Conservation (phyloP, 2,329 filamentous ascomycete genomes). For the Microdochium bolleyi region DNA sequence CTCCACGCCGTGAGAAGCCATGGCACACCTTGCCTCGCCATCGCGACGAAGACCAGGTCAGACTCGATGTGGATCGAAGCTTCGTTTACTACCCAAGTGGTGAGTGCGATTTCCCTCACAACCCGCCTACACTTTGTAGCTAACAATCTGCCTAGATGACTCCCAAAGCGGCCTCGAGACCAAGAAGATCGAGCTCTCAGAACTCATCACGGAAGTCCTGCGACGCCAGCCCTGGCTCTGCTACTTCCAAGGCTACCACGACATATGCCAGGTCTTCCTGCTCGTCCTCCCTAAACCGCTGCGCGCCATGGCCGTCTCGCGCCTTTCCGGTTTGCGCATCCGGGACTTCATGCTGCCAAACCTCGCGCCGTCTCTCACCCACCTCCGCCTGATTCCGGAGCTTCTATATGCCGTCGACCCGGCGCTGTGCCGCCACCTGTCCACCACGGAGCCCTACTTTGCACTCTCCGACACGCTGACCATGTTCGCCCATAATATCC, state of each 20-base stretch:
- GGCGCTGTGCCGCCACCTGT: conserved; percentile 65
- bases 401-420: conserved; percentile 69
- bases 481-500: conserved; percentile 93
- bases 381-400: conserved; percentile 80
- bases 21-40: conserved; percentile 68
- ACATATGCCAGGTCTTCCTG: conserved; percentile 93
- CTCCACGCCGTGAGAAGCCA: conserved; percentile 11
- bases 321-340: conserved; percentile 84
- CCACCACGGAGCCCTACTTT: conserved; percentile 77
- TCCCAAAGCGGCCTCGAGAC: conserved; percentile 59
- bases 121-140: background rate
- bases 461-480: conserved; percentile 90
- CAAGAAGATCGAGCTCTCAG: conserved; percentile 69
- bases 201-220: conserved; percentile 73
- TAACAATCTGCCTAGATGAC: conserved; percentile 41
- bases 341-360: conserved; percentile 96
- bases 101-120: conserved; percentile 29
- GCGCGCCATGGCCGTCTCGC: conserved; percentile 59
- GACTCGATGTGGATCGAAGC: conserved; percentile 87
- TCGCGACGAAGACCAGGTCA: conserved; percentile 82
- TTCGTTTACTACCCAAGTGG: conserved; percentile 92
- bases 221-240: conserved; percentile 74
- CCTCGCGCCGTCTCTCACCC: conserved; percentile 70
- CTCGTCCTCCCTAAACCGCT: conserved; percentile 64
- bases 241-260: conserved; percentile 98